Conservation (phyloP, 495 filamentous ascomycete species). For the Lichina pygmaea region DNA sequence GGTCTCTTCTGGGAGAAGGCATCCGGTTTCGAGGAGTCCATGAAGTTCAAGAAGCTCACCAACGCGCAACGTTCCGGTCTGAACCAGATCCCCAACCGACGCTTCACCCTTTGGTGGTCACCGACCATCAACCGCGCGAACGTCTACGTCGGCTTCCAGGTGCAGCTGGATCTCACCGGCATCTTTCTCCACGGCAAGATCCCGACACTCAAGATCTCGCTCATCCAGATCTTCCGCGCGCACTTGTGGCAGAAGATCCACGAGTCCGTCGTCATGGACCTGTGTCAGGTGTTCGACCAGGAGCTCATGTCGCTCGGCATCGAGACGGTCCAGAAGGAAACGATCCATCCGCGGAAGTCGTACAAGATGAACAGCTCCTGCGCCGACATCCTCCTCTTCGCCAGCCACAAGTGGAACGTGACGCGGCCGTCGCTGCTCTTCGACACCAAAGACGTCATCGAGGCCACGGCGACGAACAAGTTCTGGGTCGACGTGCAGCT, state of each 20-base stretch:
- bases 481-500: constrained; percentile 99
- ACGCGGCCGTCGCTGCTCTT: constrained; percentile 78
- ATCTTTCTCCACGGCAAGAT: constrained; percentile 99
- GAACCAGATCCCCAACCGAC: constrained; percentile 98
- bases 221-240: constrained; percentile 98
- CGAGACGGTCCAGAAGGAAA: constrained; percentile 98
- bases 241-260: constrained; percentile 99
- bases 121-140: constrained; percentile 58
- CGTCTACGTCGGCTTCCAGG: constrained; percentile 91
- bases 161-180: constrained; percentile 92
- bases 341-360: constrained; percentile 96
- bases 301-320: constrained; percentile 90
- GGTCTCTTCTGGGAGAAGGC: constrained; percentile 96
- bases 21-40: constrained; percentile 49
- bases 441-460: constrained; percentile 91
- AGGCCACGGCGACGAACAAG: constrained; percentile 89
- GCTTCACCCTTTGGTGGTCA: constrained; percentile 98
- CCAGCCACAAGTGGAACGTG: constrained; percentile 97
- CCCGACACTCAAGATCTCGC: constrained; percentile 88
- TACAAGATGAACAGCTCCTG: constrained; percentile 99
- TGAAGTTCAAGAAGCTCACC: constrained; percentile 99
- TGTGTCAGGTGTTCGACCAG: constrained; percentile 98
- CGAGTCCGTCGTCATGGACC: constrained; percentile 96
- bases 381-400: constrained; percentile 92
- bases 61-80: constrained; percentile 96